phyloP scores from a whole-genome alignment of 1,284 basidiomycete genomes.

The Flammula alnicola region DNA sequence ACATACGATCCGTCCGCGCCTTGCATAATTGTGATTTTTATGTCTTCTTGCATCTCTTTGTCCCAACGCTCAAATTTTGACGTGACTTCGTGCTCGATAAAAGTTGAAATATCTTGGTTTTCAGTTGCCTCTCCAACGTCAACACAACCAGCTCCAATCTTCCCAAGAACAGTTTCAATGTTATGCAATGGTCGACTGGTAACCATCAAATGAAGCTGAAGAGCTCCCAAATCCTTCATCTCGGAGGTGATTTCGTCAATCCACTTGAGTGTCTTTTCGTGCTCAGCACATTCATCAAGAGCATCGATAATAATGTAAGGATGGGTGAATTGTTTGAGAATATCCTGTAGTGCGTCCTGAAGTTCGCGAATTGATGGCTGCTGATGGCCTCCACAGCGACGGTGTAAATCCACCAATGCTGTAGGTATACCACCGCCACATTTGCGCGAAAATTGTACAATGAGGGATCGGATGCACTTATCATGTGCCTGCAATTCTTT shows the following conservation, averaged over 20 bases:
- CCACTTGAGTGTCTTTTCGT: background rate
- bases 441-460: conserved; percentile 1
- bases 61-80: background rate
- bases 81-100: background rate
- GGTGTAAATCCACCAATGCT: background rate
- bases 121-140: background rate
- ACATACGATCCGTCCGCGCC: background rate
- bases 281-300: conserved; percentile 11
- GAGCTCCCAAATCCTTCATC: background rate
- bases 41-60: background rate
- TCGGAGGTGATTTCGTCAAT: background rate
- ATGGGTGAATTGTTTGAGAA: background rate
- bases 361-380: background rate
- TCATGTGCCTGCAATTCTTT: conserved; percentile 3
- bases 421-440: background rate
- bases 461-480: conserved; percentile 12
- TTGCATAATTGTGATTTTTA: background rate
- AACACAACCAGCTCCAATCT: background rate
- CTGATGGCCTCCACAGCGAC: background rate
- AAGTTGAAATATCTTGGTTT: background rate
- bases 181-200: background rate
- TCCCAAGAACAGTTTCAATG: background rate
- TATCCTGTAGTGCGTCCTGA: background rate
- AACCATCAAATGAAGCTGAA: background rate
- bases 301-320: conserved; percentile 12